Base-by-base conservation (phyloP, 495 filamentous ascomycete genomes). In the Amorphotheca resinae region DNA sequence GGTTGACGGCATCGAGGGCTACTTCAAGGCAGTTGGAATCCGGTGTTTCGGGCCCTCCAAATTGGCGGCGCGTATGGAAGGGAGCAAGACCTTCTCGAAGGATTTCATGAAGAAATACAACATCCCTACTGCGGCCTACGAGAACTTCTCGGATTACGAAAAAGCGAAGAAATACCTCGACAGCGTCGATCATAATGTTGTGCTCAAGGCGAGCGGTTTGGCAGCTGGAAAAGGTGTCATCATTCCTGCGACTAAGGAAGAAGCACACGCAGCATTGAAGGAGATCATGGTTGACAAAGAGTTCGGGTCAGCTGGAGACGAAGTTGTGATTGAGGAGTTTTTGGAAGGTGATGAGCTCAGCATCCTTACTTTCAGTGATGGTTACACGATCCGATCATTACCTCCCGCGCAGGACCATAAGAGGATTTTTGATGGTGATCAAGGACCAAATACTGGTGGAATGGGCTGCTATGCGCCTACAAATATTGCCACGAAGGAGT, bases 381-480 rank as follows among this genome's bases (percentile, higher is more conserved):
- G 91, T 20, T 82, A 82, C 52, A 85, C 82, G 2, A 81, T 93
- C 50, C 73, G 71, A 53, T 83, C 80, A 8, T 70, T 95, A n/a
- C 87, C 87, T 28, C 77, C 93, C 1, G 91, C 91, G 9, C 91
- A 98, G 56, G 91, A 98, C 58, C 91, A 96, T 66, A 98, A 98
- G 70, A 76, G 83, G 37, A 83, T 94, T 38, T 82, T 80, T 41
- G 93, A 98, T 55, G 85, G 84, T 39, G 91, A 98, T 54, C 72
- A 76, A 26, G 91, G 91, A 2, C 83, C 87, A 15, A 98, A 95
- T 65, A 98, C 91, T 5, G 93, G 91, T 36, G 93, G 91, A 11
- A 96, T 98, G 91, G 91, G 91, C 43, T 93, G 86, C 63, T 98
- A 98, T 64, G 87, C 87, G 26, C 87, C 87, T 14, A 93, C 87